These are phyloP conservation scores for Trametes hirsuta DNA, from an alignment of 1,284 basidiomycete genomes.

Conservation along the genomic window DNA sequence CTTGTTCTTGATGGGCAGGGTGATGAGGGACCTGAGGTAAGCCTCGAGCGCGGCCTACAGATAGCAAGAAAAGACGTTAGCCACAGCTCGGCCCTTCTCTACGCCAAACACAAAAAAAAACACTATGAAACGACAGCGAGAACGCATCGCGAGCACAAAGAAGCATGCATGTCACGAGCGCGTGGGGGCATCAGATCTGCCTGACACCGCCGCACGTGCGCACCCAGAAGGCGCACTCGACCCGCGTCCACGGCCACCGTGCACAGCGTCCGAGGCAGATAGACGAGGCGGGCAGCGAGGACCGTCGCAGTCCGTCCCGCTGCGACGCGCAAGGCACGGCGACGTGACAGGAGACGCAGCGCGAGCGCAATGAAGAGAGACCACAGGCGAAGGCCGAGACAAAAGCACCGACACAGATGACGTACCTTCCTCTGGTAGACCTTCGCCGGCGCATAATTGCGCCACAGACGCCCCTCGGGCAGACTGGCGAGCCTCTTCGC, in stretches of 20 bases:
- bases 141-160: background rate
- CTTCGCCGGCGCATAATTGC: conserved; percentile 94
- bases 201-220: background rate
- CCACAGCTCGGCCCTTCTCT: background rate
- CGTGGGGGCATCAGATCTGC: conserved; percentile 10
- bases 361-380: background rate
- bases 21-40: conserved; percentile 87
- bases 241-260: conserved; percentile 3
- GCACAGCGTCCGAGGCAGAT: conserved; percentile 6
- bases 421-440: conserved; percentile 92
- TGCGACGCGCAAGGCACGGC: conserved; percentile 8
- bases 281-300: too few species aligned
- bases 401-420: conserved; percentile 18
- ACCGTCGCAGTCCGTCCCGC: too few species aligned
- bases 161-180: conserved; percentile 10
- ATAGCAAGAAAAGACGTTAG: conserved; percentile 22
- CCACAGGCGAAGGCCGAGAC: background rate
- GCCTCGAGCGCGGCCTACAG: conserved; percentile 77
- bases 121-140: conserved; percentile 1
- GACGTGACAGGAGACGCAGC: background rate
- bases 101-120: conserved; percentile 1
- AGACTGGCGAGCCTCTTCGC: conserved; percentile 80
- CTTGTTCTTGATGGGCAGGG: conserved; percentile 85
- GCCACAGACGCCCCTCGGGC: conserved; percentile 94
- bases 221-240: background rate